A percentile compares a stretch with the other conserved stretches of the same genome.
Conservation (phyloP, 306 rosid species). For the Carpinus viminea region DNA sequence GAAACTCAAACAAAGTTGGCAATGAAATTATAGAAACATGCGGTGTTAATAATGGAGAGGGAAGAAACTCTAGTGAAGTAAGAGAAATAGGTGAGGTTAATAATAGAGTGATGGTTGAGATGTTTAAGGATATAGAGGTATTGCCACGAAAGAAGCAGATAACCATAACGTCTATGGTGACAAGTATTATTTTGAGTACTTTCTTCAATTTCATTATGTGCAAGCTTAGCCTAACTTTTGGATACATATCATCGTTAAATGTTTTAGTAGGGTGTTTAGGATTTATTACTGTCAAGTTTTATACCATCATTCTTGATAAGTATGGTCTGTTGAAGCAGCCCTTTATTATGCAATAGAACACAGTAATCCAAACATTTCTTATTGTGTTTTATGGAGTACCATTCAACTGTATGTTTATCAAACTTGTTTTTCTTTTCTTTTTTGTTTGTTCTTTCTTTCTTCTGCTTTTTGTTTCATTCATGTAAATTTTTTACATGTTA, state of each 20-base stretch:
- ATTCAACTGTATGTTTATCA: conserved; percentile 50
- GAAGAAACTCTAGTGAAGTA: too few species aligned
- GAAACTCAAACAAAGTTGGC: too few species aligned
- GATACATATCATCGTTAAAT: conserved; percentile 61
- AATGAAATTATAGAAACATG: too few species aligned
- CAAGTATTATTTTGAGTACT: conserved; percentile 51
- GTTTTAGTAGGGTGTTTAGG: conserved; percentile 65
- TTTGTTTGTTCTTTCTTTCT: not conserved
- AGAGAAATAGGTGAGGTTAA: too few species aligned
- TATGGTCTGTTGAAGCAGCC: conserved; percentile 59
- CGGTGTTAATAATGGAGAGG: too few species aligned
- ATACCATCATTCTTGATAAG: conserved; percentile 39
- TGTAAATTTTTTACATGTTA: not conserved
- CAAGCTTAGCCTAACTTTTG: conserved; percentile 68
- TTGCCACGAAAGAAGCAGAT: conserved; percentile 61
- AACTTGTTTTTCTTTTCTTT: not conserved
- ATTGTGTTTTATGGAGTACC: conserved; percentile 84
- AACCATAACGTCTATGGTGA: conserved; percentile 51
- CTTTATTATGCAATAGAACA: conserved; percentile 78
- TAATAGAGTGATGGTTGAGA: conserved; percentile 33
- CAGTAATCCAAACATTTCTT: conserved; percentile 73
- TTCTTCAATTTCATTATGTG: conserved; percentile 62
- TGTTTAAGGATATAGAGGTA: conserved; percentile 34
- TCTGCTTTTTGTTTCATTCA: not conserved
- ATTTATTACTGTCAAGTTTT: conserved; percentile 49